phyloP scores from a whole-genome alignment of 805 yeast genomes.

The Wickerhamiella siamensis region DNA sequence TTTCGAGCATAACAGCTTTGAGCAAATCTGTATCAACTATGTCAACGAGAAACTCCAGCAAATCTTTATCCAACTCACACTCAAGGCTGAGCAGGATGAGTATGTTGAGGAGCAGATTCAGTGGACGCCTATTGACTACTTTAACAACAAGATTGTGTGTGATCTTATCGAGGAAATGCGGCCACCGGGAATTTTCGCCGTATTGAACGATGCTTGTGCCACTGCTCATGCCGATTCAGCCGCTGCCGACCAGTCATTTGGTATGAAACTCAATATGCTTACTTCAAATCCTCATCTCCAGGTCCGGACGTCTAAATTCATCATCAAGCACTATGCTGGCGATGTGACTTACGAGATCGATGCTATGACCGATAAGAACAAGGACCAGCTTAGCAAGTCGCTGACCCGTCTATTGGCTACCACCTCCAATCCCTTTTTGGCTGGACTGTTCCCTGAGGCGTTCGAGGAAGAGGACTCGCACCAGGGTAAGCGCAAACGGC shows the following conservation, averaged over 20 bases:
- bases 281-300: slow-evolving; percentile 77
- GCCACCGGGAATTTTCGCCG: slow-evolving; percentile 95
- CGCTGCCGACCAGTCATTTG: slow-evolving; percentile 94
- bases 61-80: slow-evolving; percentile 86
- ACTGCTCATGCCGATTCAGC: slow-evolving; percentile 96
- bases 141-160: slow-evolving; percentile 91
- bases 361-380: slow-evolving; percentile 92
- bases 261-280: slow-evolving; percentile 78
- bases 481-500: slow-evolving; percentile 43
- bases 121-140: slow-evolving; percentile 96
- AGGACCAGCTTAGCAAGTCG: slow-evolving; percentile 85
- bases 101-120: slow-evolving; percentile 87
- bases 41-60: slow-evolving; percentile 94
- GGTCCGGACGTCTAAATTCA: slow-evolving; percentile 69
- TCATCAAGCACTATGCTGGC: slow-evolving; percentile 95
- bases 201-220: slow-evolving; percentile 90
- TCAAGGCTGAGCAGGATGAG: slow-evolving; percentile 96
- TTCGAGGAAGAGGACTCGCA: slow-evolving; percentile 38
- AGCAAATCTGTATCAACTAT: slow-evolving; percentile 88
- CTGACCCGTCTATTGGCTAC: slow-evolving; percentile 64
- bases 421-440: slow-evolving; percentile 51
- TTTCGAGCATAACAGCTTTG: slow-evolving; percentile 87
- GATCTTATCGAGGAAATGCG: slow-evolving; percentile 86
- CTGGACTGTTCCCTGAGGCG: slow-evolving; percentile 44
- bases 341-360: slow-evolving; percentile 86